Conservation (phyloP, 1,284 basidiomycete genomes). For the Golubevia pallescens region DNA sequence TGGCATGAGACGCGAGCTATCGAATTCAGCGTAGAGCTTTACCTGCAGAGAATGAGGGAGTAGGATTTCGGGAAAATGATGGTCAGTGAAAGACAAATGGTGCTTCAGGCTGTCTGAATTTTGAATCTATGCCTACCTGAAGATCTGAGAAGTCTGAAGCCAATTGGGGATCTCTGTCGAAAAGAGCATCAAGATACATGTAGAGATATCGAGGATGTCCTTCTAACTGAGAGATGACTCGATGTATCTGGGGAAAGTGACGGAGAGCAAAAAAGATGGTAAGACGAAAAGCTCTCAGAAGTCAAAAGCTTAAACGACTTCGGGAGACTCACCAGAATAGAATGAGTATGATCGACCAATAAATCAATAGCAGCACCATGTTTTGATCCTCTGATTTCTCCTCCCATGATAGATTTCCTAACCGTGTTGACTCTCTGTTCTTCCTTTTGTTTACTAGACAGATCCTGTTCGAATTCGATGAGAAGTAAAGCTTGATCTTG, state of each 20-base stretch:
- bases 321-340: constrained; percentile 82
- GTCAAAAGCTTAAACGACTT: no score
- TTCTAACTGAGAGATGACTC: constrained; percentile 86
- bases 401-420: constrained; percentile 2
- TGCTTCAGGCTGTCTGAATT: no score
- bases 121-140: constrained; percentile 70
- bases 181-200: constrained; percentile 89
- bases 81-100: not conserved
- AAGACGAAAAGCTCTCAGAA: not conserved
- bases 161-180: constrained; percentile 82
- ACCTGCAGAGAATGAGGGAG: constrained; percentile 67
- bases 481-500: constrained; percentile 89
- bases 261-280: constrained; percentile 7
- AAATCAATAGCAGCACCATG: constrained; percentile 78
- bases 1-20: constrained; percentile 78
- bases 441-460: constrained; percentile 68
- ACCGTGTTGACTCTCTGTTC: constrained; percentile 4
- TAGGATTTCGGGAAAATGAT: not conserved
- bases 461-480: constrained; percentile 91
- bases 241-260: constrained; percentile 71
- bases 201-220: constrained; percentile 82
- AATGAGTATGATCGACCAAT: constrained; percentile 91
- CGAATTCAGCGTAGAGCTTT: constrained; percentile 88
- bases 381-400: constrained; percentile 28
- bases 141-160: constrained; percentile 82